A percentile compares a stretch with the other conserved stretches of the same genome.
Evolutionary conservation across 371 early-diverging fungal genomes (phyloP).

Genomic region (Capillidium rhysosporum): DNA sequence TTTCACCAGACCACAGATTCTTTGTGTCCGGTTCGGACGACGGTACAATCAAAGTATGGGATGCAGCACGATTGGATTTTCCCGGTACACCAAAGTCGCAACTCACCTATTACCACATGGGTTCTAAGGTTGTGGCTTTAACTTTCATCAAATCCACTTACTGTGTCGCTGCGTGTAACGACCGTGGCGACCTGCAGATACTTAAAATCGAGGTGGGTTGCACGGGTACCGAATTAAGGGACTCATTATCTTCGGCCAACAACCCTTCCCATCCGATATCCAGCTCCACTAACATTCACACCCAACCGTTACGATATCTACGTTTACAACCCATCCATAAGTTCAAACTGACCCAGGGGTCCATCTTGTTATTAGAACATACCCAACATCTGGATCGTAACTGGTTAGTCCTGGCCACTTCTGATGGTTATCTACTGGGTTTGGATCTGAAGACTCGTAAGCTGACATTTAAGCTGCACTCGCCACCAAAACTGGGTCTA

Average conservation of each 20-base stretch:
- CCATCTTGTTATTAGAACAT: not conserved
- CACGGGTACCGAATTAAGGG: not conserved
- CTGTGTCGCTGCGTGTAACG: constrained; percentile 64
- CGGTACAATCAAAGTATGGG: constrained; percentile 77
- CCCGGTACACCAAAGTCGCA: constrained; percentile 65
- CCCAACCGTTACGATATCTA: constrained; percentile 22
- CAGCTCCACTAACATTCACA: constrained; percentile 30
- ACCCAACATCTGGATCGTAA: too few species aligned
- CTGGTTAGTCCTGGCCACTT: not conserved
- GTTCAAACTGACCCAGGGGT: not conserved
- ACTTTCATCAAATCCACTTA: constrained; percentile 61
- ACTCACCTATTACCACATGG: constrained; percentile 41
- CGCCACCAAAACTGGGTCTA: constrained; percentile 27
- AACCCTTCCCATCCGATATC: constrained; percentile 32
- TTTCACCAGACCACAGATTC: constrained; percentile 53
- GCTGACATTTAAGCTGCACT: constrained; percentile 34
- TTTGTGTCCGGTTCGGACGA: constrained; percentile 77
- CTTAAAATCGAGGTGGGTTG: constrained; percentile 5
- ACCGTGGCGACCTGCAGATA: constrained; percentile 58
- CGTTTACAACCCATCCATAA: not conserved
- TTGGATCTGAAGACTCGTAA: constrained; percentile 56
- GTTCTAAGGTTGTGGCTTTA: constrained; percentile 54
- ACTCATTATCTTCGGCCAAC: not conserved
- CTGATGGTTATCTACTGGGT: constrained; percentile 37
- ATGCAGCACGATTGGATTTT: constrained; percentile 53